Base-by-base conservation (phyloP, 805 yeast genomes). In the Yamadazyma kitorensis region DNA sequence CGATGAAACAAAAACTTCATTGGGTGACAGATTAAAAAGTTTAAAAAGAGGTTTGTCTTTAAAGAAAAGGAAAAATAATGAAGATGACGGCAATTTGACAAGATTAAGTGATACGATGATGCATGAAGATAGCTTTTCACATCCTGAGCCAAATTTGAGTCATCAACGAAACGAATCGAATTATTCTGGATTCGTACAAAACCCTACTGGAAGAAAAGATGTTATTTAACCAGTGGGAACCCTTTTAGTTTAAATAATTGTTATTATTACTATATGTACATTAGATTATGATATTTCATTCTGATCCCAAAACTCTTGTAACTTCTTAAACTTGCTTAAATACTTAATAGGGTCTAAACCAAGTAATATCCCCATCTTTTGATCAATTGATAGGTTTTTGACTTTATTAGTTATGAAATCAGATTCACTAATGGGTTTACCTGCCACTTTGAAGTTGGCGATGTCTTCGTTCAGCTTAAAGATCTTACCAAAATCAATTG, bases 21-120 rank as follows among this genome's bases (percentile, higher is more conserved):
- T 70, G 20, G 72, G 76, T 7, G 54, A 72, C 3, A 72, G 59
- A 51, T 48, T 72, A 31, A 43, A 31, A 26, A 38, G 40, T 27
- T 27, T 76, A 26, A 61, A 72, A 2, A 61, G 72, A 32, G 68
- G 72, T 8, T 61, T 69, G 33, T 65, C 74, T 2, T 59, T 71
- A 2, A 40, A 47, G 13, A 57, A 42, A 30, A 36, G 37, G 9
- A 48, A 42, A 24, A 51, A 41, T 13, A 36, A 28, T 8, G 34
- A 39, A 6, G 29, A 37, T 14, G 39, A 37, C n/a, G 43, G 34
- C 15, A 37, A 45, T 24, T 34, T 37, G 7, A 41, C 46, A 10
- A 55, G 63, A 39, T 41, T 57, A 25, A 56, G 58, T 36, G 66
- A 54, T 27, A 52, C 55, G 8, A 35, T 50, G 27, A 38, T 32